Evolutionary conservation across 805 yeast genomes (phyloP).

Genomic region (Candida sonorensis): DNA sequence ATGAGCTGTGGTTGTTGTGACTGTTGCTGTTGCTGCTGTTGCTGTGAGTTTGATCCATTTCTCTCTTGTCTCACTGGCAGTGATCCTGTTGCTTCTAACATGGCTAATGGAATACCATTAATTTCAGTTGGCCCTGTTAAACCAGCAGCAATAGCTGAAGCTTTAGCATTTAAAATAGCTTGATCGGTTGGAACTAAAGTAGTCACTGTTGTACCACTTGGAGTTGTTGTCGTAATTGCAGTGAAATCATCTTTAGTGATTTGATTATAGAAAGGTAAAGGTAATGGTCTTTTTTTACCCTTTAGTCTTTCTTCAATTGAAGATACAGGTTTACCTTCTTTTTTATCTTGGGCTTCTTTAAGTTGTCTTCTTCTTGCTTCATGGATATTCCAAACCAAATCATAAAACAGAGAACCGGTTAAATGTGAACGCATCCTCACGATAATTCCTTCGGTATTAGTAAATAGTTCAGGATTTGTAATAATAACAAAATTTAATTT

Average conservation of each 20-base stretch:
- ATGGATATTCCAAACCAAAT: constrained; percentile 89
- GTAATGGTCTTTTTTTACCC: constrained; percentile 40
- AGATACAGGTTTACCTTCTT: constrained; percentile 12
- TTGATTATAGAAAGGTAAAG: constrained; percentile 86
- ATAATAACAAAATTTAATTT: constrained; percentile 80
- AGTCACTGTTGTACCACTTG: constrained; percentile 88
- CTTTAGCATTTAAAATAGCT: constrained; percentile 58
- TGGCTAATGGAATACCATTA: constrained; percentile 33
- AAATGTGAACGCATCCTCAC: constrained; percentile 87
- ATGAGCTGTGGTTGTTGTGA: background rate
- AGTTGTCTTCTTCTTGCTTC: constrained; percentile 77
- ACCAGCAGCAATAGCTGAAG: constrained; percentile 51
- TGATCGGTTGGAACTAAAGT: constrained; percentile 82
- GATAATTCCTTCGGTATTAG: constrained; percentile 67
- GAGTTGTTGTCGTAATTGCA: constrained; percentile 78
- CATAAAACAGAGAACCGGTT: constrained; percentile 86
- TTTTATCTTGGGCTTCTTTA: constrained; percentile 28
- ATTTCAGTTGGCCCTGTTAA: constrained; percentile 38
- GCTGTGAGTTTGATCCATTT: constrained; percentile 3
- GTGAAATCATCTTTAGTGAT: constrained; percentile 85
- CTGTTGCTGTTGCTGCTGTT: constrained; percentile 2
- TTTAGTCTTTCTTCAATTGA: constrained; percentile 4
- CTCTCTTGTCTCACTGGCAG: constrained; percentile 20
- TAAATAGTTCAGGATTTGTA: constrained; percentile 79
- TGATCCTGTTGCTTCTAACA: constrained; percentile 80